Base-by-base conservation (phyloP, 1,284 basidiomycete species). In the Puccinia horiana region DNA sequence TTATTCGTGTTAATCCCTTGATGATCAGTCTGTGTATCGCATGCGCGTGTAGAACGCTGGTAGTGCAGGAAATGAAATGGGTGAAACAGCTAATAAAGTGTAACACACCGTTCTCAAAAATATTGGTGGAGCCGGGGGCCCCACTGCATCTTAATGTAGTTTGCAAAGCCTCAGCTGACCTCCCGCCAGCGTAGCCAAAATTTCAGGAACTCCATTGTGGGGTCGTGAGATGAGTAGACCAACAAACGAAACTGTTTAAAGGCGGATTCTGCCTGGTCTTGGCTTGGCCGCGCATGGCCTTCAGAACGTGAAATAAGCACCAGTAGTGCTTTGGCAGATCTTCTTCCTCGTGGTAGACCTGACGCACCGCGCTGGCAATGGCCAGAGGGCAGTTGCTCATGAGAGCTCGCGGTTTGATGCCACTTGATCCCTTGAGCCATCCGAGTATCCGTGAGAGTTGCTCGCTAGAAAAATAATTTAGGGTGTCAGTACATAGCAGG, bases 241-340 rank as follows among this genome's bases (percentile, higher is more conserved):
- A 69, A 44, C 6, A 44, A 1, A 6, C 26, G 37, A 23, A 69
- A 69, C 1, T 69, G 16, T n/a, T 42, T 23, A 12, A 44, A 2
- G 1, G 40, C 67, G n/a, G n/a, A n/a, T 12, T n/a, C 44, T 1
- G 14, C 40, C 20, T 3, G 6, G 40, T 69, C 26, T n/a, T 69
- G 2, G 44, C 67, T 11, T 44, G 37, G 8, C 20, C 26, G 6
- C 26, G 44, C 40, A 69, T 44, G 2, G 67, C 67, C 8, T 69
- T 69, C 32, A 63, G 67, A 6, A 69, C 67, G 11, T 69, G 67
- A 23, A 69, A 69, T 6, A 69, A 12, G 67, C 67, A 69, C 67
- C 67, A 69, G 20, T 69, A 69, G 20, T 69, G 67, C 11, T 44
- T 35, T 6, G 40, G 37, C 5, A 20, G 16, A 8, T 35, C 9